Percentiles rank a stretch among this genome's conserved stretches.
These are phyloP conservation scores for Gracilariopsis chorda DNA, from an alignment of 23 red algal genomes.

Conservation along the genomic window DNA sequence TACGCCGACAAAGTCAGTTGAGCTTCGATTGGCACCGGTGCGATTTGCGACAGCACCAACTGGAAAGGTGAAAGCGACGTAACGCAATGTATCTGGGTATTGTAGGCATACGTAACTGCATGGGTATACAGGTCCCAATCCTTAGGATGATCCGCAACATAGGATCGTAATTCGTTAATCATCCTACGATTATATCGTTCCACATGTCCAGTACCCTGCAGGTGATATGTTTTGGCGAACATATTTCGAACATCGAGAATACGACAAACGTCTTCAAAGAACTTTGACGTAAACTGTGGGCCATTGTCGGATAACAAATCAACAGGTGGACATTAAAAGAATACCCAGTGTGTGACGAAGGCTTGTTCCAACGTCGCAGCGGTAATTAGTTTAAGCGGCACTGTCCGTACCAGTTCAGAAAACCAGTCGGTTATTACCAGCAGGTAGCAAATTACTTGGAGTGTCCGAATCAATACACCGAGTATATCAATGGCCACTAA, in stretches of 20 bases:
- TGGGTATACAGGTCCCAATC: not conserved
- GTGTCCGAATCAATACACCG: not conserved
- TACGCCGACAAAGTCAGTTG: no score
- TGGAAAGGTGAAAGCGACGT: not conserved
- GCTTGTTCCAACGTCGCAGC: not conserved
- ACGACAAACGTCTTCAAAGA: not conserved
- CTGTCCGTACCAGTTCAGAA: not conserved
- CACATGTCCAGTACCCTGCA: not conserved
- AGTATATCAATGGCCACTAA: conserved; percentile 6
- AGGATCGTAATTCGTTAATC: not conserved
- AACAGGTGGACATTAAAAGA: not conserved
- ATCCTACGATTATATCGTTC: not conserved
- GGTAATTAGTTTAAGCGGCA: not conserved
- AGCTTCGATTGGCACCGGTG: no score
- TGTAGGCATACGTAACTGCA: not conserved
- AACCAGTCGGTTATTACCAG: conserved; percentile 23
- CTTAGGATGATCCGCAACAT: not conserved
- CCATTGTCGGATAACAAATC: conserved; percentile 29
- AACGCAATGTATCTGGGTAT: not conserved
- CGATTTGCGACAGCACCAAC: not conserved
- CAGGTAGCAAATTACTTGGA: not conserved
- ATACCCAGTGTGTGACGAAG: not conserved
- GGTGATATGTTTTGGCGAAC: not conserved
- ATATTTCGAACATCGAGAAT: not conserved
- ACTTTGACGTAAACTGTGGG: not conserved